Percentiles rank a stretch among this genome's conserved stretches.
Conservation (phyloP, 805 yeast genomes). For the Tetrapisispora nanseiensis region DNA sequence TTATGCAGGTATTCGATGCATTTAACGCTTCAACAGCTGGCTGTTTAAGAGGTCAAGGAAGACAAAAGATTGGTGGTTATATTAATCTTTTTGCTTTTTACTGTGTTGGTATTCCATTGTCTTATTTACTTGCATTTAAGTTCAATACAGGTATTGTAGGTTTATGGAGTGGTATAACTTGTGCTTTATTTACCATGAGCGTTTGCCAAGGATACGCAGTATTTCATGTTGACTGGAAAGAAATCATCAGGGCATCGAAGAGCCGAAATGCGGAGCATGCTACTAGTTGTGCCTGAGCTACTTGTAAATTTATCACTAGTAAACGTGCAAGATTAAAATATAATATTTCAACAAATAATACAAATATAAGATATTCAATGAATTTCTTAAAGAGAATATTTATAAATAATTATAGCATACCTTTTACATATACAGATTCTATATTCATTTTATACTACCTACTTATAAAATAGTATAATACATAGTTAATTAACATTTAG, state of each 20-base stretch:
- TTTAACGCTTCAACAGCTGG: constrained; percentile 67
- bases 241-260: constrained; percentile 23
- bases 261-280: constrained; percentile 20
- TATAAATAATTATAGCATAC: not conserved
- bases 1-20: constrained; percentile 63
- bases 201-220: constrained; percentile 28
- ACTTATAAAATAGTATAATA: not conserved
- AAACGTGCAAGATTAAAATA: not conserved
- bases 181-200: constrained; percentile 28
- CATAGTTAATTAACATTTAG: not conserved
- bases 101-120: constrained; percentile 52
- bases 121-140: constrained; percentile 44
- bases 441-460: not conserved
- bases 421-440: not conserved
- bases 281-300: not conserved
- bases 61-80: constrained; percentile 31
- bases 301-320: too few relatives aligned
- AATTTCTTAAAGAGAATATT: not conserved
- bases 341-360: not conserved
- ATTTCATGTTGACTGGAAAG: constrained; percentile 27
- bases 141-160: constrained; percentile 45
- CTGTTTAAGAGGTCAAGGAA: constrained; percentile 69
- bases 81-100: constrained; percentile 31
- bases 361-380: not conserved
- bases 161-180: constrained; percentile 47